Evolutionary conservation across 768 basidiomycete genomes (phyloP).

Genomic region (Mycena venus): DNA sequence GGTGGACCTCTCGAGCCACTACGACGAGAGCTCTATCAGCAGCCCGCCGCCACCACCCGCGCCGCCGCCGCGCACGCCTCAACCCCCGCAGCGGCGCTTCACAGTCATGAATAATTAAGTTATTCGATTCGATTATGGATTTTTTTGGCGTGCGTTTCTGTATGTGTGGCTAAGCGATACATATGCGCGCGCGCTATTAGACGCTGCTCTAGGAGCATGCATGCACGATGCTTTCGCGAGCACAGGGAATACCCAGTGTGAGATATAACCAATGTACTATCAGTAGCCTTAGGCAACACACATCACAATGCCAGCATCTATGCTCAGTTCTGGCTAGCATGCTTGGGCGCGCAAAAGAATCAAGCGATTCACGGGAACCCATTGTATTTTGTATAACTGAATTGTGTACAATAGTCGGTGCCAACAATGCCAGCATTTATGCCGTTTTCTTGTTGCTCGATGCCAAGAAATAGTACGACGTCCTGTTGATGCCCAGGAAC

Average conservation of each 20-base stretch:
- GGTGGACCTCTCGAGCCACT: conserved; percentile 47
- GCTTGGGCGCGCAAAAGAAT: too few species aligned
- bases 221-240: conserved; percentile 5
- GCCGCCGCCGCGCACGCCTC: conserved; percentile 38
- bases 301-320: not conserved
- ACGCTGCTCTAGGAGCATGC: conserved; percentile 7
- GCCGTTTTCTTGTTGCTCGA: conserved; percentile 25
- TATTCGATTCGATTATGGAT: conserved; percentile 3
- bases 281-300: conserved; percentile 30
- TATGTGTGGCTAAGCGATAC: not conserved
- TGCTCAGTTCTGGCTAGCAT: not conserved
- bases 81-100: conserved; percentile 43
- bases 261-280: conserved; percentile 22
- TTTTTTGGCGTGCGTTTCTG: not conserved
- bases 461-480: conserved; percentile 53
- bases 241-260: not conserved
- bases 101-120: conserved; percentile 49
- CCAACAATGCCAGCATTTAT: conserved; percentile 17
- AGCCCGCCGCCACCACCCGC: conserved; percentile 37
- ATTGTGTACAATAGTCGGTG: not conserved
- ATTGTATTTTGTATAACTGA: not conserved
- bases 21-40: conserved; percentile 42
- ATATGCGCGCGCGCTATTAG: not conserved
- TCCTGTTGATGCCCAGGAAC: conserved; percentile 66
- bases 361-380: too few species aligned